A percentile compares a stretch with the other conserved stretches of the same genome.
Evolutionary conservation across 2,329 filamentous ascomycete genomes (phyloP).

Genomic region (Camillea tinctor): DNA sequence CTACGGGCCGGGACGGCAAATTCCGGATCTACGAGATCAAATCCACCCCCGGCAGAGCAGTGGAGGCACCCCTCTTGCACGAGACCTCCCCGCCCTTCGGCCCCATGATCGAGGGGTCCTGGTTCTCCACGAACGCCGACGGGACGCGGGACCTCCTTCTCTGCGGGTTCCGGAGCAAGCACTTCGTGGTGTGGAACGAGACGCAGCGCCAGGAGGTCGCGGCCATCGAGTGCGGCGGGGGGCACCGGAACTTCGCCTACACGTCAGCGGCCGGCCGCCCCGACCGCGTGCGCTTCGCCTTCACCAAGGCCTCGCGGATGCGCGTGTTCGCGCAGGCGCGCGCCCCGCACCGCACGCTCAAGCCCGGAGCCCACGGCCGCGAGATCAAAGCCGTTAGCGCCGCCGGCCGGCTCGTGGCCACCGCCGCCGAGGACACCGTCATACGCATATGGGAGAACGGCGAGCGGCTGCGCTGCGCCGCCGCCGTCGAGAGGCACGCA

Average conservation of each 20-base stretch:
- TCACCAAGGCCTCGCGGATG: constrained; percentile 66
- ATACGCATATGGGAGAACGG: constrained; percentile 70
- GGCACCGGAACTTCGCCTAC: constrained; percentile 71
- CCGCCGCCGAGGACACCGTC: constrained; percentile 68
- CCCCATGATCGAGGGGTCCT: constrained; percentile 72
- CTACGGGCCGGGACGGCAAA: constrained; percentile 74
- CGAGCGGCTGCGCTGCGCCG: constrained; percentile 46
- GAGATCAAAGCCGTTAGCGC: constrained; percentile 65
- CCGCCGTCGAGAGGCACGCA: constrained; percentile 72
- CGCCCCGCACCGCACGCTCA: constrained; percentile 49
- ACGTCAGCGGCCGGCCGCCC: constrained; percentile 28
- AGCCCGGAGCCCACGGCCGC: constrained; percentile 75
- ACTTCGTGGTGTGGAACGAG: constrained; percentile 82
- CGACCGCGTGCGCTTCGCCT: constrained; percentile 58
- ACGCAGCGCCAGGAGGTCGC: constrained; percentile 67
- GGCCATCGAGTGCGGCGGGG: constrained; percentile 77
- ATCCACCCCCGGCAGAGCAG: constrained; percentile 14
- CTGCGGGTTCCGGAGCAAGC: constrained; percentile 77
- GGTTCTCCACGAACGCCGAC: constrained; percentile 44
- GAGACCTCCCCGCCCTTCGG: constrained; percentile 69
- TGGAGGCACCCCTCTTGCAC: constrained; percentile 56
- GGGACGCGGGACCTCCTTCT: constrained; percentile 59
- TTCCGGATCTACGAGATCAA: constrained; percentile 62
- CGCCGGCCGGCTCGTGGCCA: constrained; percentile 52
- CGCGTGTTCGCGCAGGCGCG: constrained; percentile 45